Evolutionary conservation across 768 basidiomycete genomes (phyloP).

Genomic region (Amanita pallidorosea): DNA sequence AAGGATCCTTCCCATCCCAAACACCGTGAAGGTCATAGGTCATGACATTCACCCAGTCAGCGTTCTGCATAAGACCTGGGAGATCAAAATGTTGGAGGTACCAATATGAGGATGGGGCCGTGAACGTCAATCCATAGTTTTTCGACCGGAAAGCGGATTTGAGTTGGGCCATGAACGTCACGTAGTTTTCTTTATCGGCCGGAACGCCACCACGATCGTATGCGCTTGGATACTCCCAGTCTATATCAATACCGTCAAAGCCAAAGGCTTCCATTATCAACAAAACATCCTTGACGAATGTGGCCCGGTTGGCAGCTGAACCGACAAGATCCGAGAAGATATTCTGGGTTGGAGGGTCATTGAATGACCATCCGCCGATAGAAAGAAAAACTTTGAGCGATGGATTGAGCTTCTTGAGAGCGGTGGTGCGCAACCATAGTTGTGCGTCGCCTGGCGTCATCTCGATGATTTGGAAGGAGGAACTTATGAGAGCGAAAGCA

Average conservation of each 20-base stretch:
- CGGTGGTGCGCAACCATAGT: slow-evolving; percentile 14
- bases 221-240: slow-evolving; percentile 15
- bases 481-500: slow-evolving; percentile 15
- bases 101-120: slow-evolving; percentile 17
- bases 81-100: slow-evolving; percentile 21
- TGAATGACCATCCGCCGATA: slow-evolving; percentile 18
- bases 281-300: slow-evolving; percentile 12
- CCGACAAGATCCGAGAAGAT: slow-evolving; percentile 15
- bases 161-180: slow-evolving; percentile 13
- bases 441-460: slow-evolving; percentile 13
- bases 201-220: slow-evolving; percentile 14
- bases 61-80: slow-evolving; percentile 9
- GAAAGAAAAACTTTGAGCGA: slow-evolving; percentile 15
- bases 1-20: slow-evolving; percentile 11
- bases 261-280: slow-evolving; percentile 13
- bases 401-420: slow-evolving; percentile 13
- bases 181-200: slow-evolving; percentile 14
- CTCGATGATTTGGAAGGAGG: slow-evolving; percentile 11
- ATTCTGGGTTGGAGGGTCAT: slow-evolving; percentile 15
- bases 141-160: slow-evolving; percentile 12
- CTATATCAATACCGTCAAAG: slow-evolving; percentile 18
- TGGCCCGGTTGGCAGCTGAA: slow-evolving; percentile 8
- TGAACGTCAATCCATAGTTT: slow-evolving; percentile 16
- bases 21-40: slow-evolving; percentile 17
- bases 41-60: slow-evolving; percentile 15